Conservation (phyloP, 306 rosid genomes). For the Quercus dentata region DNA sequence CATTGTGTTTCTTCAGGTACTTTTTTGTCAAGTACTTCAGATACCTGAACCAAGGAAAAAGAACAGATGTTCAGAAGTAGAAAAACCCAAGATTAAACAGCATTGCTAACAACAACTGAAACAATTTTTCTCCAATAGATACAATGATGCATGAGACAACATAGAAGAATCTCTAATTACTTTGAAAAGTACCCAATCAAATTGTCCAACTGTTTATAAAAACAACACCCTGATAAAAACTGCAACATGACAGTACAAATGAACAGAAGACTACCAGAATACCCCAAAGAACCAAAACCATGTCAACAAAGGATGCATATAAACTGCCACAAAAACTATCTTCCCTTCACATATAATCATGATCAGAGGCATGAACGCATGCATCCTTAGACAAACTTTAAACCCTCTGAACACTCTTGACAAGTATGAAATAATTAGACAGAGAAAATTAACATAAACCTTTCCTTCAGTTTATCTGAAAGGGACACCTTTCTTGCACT, state of each 20-base stretch:
- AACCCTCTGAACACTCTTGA: too few relatives aligned
- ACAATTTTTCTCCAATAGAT: too few relatives aligned
- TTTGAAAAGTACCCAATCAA: background rate
- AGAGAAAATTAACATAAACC: too few relatives aligned
- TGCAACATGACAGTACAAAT: background rate
- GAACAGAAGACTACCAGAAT: background rate
- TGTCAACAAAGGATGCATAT: too few relatives aligned
- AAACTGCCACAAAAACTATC: too few relatives aligned
- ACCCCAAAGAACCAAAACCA: background rate
- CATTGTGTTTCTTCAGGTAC: conserved; percentile 58
- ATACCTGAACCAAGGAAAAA: conserved; percentile 35
- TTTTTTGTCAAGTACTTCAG: conserved; percentile 56
- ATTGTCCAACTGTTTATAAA: background rate
- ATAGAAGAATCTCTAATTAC: background rate
- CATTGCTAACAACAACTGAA: background rate
- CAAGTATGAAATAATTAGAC: too few relatives aligned
- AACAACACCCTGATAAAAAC: background rate
- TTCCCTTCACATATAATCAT: too few relatives aligned
- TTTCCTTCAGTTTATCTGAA: too few relatives aligned
- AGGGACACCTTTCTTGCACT: too few relatives aligned
- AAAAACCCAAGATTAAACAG: background rate
- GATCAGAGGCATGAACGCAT: too few relatives aligned
- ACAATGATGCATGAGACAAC: background rate
- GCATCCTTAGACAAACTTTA: too few relatives aligned
- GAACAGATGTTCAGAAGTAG: background rate